These are phyloP conservation scores for Aureobasidium leucospermi DNA, from an alignment of 2,329 filamentous ascomycete genomes.

Conservation along the genomic window DNA sequence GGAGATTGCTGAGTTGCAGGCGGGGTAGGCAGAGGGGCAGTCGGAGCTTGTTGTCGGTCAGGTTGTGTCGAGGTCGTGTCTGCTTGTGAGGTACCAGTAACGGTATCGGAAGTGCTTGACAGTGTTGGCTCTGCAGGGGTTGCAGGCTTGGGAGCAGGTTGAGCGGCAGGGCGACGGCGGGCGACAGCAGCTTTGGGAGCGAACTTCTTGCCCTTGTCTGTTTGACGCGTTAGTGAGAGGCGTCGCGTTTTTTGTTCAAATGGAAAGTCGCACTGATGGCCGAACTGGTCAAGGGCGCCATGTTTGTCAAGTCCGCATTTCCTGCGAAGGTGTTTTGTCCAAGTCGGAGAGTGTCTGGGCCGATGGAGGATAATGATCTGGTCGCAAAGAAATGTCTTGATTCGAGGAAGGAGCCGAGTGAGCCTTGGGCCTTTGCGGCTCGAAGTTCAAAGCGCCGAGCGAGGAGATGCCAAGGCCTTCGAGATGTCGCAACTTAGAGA, in stretches of 20 bases:
- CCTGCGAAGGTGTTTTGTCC: not conserved
- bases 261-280: conserved; percentile 40
- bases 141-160: not conserved
- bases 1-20: not conserved
- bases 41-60: not conserved
- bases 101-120: conserved; percentile 5
- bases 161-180: conserved; percentile 30
- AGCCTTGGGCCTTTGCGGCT: not conserved
- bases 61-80: not conserved
- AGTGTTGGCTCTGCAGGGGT: not conserved
- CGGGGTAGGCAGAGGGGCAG: conserved; percentile 6
- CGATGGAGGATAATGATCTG: not conserved
- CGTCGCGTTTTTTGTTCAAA: conserved; percentile 15
- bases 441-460: not conserved
- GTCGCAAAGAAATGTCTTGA: not conserved
- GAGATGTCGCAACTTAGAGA: not conserved
- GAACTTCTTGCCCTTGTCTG: conserved; percentile 40
- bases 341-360: not conserved
- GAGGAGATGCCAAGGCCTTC: not conserved
- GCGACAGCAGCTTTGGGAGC: conserved; percentile 41
- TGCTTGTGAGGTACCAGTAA: not conserved
- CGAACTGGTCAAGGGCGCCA: conserved; percentile 46
- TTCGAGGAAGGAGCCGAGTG: not conserved
- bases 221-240: conserved; percentile 15
- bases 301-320: conserved; percentile 16